Evolutionary conservation across 139 green algal genomes (phyloP), one percentile per base, ranked within the genome.

Genomic region (Picochlorum sp.): DNA sequence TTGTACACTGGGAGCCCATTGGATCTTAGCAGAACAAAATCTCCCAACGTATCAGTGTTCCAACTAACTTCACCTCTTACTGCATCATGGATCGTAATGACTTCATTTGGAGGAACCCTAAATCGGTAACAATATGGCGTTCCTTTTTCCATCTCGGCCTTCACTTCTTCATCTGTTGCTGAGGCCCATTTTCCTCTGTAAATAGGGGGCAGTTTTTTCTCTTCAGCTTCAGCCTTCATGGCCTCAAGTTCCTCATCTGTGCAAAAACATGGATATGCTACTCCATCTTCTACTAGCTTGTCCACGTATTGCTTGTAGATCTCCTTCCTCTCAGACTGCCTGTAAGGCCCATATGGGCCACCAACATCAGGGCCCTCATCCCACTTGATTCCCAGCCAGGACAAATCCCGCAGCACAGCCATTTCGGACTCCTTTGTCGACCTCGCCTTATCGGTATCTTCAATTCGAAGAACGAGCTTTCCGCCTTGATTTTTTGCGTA

Each of bases 1-100:
- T 99, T 99, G 81, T 99, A 99, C 14, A 99, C 93, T 5, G 93
- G 93, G 57, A 95, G 76, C 30, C 93, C 93, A 71, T 96, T 96
- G 66, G 82, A 94, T 35, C 93, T 80, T 70, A 98, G 74, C 41
- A 98, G 67, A 9, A 99, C 85, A 79, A 99, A 99, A 79, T 99
- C 93, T n/a, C 93, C 93, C 47, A 99, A 73, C 2, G 86, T 96
- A 81, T 97, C 77, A 5, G 89, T 96, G 78, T 92, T 91, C 87
- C 89, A 99, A 3, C 69, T 70, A 30, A 98, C 90, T 37, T 93
- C 78, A 13, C 87, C 91, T 18, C 92, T 80, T 29, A 99, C 77
- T 9, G 78, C 59, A 75, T 99, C 93, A 22, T 61, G 24, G 32
- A 77, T 70, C 10, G 18, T 66, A 16, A 76, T 47, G 13, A 65